Evolutionary conservation across 148 eudicot genomes (phyloP).

Genomic region (Rhododendron williamsianum): DNA sequence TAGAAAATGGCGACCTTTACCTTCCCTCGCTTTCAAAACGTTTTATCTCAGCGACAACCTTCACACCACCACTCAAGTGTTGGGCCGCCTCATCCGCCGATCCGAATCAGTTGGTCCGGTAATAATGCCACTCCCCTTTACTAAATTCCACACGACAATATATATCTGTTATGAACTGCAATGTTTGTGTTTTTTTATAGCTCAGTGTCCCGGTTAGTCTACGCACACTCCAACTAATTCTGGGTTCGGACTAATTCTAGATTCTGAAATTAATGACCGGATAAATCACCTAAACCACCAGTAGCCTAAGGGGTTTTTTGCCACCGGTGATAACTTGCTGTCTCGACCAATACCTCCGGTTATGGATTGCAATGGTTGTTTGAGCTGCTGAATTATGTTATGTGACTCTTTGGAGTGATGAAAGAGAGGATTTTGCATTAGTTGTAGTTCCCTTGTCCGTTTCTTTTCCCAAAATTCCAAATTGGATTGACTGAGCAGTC

Average conservation of each 20-base stretch:
- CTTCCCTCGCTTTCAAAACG: conserved; percentile 31
- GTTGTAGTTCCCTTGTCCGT: neutral
- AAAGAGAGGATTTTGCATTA: neutral
- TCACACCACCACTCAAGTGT: conserved; percentile 16
- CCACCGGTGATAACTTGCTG: no score
- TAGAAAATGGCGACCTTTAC: conserved; percentile 34
- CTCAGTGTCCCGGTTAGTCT: neutral
- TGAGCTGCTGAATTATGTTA: neutral
- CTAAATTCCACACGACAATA: neutral
- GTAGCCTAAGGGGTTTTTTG: no score
- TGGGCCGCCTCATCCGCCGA: conserved; percentile 20
- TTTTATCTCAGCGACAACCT: conserved; percentile 8
- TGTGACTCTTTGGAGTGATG: neutral
- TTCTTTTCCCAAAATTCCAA: neutral
- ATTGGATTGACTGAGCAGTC: neutral
- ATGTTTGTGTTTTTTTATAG: neutral
- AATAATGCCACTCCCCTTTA: neutral
- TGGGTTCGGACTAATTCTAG: neutral
- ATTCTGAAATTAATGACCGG: neutral
- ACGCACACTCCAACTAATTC: neutral
- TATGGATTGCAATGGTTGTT: neutral
- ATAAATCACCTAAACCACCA: no score
- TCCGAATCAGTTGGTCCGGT: conserved; percentile 52
- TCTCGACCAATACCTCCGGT: neutral
- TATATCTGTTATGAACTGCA: neutral